Evolutionary conservation across 495 filamentous ascomycete species (phyloP), one percentile per base, ranked within the genome.

Genomic region (Aspergillus avenaceus): DNA sequence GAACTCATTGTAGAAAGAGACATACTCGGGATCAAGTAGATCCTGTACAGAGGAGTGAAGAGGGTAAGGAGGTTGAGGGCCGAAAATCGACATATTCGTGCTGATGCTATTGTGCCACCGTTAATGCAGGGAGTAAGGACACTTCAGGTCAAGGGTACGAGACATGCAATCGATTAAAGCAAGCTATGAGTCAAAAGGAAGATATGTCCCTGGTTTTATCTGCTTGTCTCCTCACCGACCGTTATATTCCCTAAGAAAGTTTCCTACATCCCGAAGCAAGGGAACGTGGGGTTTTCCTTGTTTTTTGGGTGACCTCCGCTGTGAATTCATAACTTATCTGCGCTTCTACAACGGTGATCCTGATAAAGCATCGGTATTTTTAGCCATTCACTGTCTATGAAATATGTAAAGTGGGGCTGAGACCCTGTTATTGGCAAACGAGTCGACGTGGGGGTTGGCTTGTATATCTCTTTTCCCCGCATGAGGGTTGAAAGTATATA

Each of bases 1-100:
- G 60, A 77, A 55, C 32, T 73, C 44, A 56, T 82, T 81, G 58
- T 82, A 82, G 62, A 80, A 81, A 21, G 54, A 59, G 44, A 71
- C 72, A 55, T 81, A 83, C 41, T 75, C 71, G 8, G 78, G 74
- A 53, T 80, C 66, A 29, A 83, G 44, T 37, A 60, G 48, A 46
- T 72, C 56, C 28, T 62, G 57, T 32, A 83, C 65, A 13, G 77
- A 79, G 14, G 63, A 60, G 50, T 83, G 77, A 32, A 83, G 71
- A 24, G 78, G 77, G 49, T 83, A 81, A 0, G 78, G 79, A 9
- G 79, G 79, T 50, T 71, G 61, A 32, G 65, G 60, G 24, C 59
- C 41, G 7, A 61, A 42, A 37, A 60, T 50, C 1, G 65, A 54
- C 67, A 72, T 74, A 27, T 25, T 61, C n/a, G 54, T 29, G 34